Base-by-base conservation (phyloP, 768 basidiomycete genomes). In the Cyathus striatus region DNA sequence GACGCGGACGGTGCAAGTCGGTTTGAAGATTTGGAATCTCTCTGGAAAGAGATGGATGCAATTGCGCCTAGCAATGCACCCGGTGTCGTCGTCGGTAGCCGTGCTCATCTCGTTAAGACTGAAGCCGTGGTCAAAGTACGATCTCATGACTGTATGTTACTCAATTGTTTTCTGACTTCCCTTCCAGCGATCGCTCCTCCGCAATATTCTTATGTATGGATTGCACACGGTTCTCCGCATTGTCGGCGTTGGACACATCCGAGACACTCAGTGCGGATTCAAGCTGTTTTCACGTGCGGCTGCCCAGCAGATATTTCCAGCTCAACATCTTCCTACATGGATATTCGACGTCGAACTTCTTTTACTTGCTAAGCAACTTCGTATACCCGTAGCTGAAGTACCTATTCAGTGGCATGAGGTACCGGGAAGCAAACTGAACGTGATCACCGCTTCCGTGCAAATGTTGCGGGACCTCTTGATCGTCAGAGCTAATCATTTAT, bases 221-320 rank as follows among this genome's bases (percentile, higher is more conserved):
- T 78, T 97, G 45, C 94, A 97, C 60, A 83, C 89, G 16, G 82
- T 93, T 57, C 75, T 96, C 6, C 81, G 86, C 25, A 78, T 95
- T 36, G 82, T 95, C 23, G 93, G 94, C 37, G 91, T 93, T 3
- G 85, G 85, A 6, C 84, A 90, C 56, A 87, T 95, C 47, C 80
- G 89, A 20, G 93, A 96, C 66, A 97, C 94, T 14, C 94, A 96
- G 59, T 96, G 94, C 57, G 94, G 94, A 23, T 97, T 97, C 81
- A 97, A 97, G 65, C 78, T 97, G 21, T 94, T 95, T 65, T 83
- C 91, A 13, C 88, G 91, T 9, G 54, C 70, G 3, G 84, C 92
- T 0, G 92, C 92, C 6, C 79, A 73, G 40, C 76, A 77, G 45
- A 81, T 97, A 47, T 97, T 95, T 63, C 90, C 90, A 1, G 72